phyloP scores from a whole-genome alignment of 331 rosid genomes.

The Quercus tomentella region DNA sequence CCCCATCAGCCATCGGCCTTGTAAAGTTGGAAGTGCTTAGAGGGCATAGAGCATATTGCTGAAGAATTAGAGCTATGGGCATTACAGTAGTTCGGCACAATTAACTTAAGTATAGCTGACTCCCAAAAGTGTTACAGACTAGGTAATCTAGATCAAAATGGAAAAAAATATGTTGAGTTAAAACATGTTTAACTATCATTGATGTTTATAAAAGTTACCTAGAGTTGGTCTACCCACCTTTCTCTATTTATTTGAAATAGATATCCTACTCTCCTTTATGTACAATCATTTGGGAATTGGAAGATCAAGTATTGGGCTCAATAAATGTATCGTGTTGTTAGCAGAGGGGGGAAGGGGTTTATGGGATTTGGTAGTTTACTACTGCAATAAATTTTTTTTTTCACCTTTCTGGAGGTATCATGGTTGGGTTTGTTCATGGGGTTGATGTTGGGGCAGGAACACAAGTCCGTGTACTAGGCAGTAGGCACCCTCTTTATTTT shows the following conservation, averaged over 20 bases:
- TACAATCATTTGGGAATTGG: neutral
- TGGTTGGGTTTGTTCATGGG: neutral
- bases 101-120: neutral
- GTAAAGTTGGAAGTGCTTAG: neutral
- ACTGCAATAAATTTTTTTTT: neutral
- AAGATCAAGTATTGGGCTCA: neutral
- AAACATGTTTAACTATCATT: neutral
- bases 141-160: neutral
- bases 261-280: neutral
- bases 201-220: slow-evolving; percentile 3
- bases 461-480: neutral
- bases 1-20: neutral
- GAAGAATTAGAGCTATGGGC: neutral
- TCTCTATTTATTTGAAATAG: neutral
- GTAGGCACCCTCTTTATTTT: neutral
- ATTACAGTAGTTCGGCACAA: neutral
- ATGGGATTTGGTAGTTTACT: neutral
- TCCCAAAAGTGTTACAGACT: slow-evolving; percentile 11
- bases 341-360: neutral
- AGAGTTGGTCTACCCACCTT: slow-evolving; percentile 8
- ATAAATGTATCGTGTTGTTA: neutral
- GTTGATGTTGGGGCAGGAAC: neutral
- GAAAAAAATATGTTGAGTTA: slow-evolving; percentile 11
- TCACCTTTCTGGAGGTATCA: neutral
- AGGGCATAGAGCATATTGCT: neutral